Evolutionary conservation across 441 rosid species (phyloP).

Genomic region (Dalechampia spathulata): DNA sequence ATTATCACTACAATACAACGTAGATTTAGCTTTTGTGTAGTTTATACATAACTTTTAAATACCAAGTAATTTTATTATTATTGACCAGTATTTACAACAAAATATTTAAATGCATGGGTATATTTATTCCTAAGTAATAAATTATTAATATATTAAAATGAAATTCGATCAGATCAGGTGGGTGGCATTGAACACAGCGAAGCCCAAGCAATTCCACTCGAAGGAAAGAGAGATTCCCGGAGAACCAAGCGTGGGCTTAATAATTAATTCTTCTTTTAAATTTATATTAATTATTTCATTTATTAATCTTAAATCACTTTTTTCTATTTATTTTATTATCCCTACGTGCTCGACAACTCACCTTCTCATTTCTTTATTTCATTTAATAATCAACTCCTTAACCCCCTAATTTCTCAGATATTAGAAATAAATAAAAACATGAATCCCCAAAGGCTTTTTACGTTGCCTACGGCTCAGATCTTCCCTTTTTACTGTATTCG

Average conservation of each 20-base stretch:
- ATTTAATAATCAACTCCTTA: background rate
- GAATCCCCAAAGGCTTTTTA: background rate
- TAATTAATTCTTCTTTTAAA: conserved; percentile 26
- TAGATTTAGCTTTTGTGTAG: no score
- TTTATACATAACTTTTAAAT: no score
- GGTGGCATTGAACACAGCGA: background rate
- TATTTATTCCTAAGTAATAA: no score
- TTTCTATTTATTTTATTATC: conserved; percentile 12
- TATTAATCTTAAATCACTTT: conserved; percentile 18
- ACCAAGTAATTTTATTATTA: no score
- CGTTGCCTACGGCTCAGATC: conserved; percentile 23
- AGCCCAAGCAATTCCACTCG: conserved; percentile 25
- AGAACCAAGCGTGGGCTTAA: conserved; percentile 65
- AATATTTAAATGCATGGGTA: no score
- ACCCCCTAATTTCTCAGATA: conserved; percentile 29
- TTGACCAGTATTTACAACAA: no score
- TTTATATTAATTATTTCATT: no score
- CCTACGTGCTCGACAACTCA: conserved; percentile 70
- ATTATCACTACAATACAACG: no score
- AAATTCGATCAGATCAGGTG: background rate
- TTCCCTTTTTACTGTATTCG: background rate
- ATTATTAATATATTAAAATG: no score
- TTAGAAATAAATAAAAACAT: no score
- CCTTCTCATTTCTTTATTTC: conserved; percentile 14
- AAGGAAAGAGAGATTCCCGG: conserved; percentile 77